A percentile compares a stretch with the other conserved stretches of the same genome.
Conservation (phyloP, 768 basidiomycete species). For the Hericium rajendrae region DNA sequence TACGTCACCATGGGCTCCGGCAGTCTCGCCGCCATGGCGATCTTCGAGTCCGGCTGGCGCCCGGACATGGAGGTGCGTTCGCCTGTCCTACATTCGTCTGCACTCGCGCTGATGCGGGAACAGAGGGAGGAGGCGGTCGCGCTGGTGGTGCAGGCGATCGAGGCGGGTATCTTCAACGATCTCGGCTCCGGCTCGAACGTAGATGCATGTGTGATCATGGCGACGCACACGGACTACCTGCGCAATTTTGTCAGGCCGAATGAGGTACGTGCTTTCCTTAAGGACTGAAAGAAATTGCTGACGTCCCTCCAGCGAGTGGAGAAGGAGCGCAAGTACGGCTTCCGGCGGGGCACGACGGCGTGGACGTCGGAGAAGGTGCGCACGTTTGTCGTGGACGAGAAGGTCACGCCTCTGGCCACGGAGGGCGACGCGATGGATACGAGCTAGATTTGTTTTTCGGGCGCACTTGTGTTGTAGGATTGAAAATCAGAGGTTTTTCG, state of each 20-base stretch:
- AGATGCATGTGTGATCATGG: conserved; percentile 93
- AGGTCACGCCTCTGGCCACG: conserved; percentile 36
- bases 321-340: conserved; percentile 61
- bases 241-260: conserved; percentile 93
- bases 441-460: conserved; percentile 32
- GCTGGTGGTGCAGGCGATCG: conserved; percentile 79
- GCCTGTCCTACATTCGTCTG: not conserved
- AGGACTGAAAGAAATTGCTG: no score
- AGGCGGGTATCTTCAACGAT: conserved; percentile 98
- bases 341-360: conserved; percentile 81
- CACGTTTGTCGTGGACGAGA: conserved; percentile 63
- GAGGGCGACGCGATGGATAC: conserved; percentile 75
- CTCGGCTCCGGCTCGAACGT: conserved; percentile 98
- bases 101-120: conserved; percentile 2
- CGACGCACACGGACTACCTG: conserved; percentile 79
- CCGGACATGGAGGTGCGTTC: conserved; percentile 66
- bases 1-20: conserved; percentile 99
- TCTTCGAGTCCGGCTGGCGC: conserved; percentile 85
- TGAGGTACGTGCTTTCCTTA: conserved; percentile 21
- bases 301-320: conserved; percentile 36
- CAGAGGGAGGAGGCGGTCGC: conserved; percentile 75
- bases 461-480: not conserved
- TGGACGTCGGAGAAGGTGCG: conserved; percentile 77
- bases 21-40: conserved; percentile 94
- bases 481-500: conserved; percentile 1